A percentile compares a stretch with the other conserved stretches of the same genome.
Conservation (phyloP, 768 basidiomycete species). For the Brasilioporus rufonigricans region DNA sequence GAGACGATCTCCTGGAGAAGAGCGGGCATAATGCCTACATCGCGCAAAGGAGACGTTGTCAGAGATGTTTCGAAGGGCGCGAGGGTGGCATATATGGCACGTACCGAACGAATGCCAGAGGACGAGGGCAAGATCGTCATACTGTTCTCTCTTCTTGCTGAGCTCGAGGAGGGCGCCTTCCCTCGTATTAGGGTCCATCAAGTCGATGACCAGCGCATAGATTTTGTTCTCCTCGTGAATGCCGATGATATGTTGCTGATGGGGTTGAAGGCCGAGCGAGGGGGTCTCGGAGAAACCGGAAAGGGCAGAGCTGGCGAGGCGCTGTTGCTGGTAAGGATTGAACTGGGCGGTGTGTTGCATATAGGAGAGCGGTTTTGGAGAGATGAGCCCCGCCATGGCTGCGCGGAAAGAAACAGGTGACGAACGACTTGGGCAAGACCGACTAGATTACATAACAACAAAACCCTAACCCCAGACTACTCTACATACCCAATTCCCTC, state of each 20-base stretch:
- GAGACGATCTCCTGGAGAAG: conserved; percentile 97
- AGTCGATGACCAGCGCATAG: conserved; percentile 83
- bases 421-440: background rate
- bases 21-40: conserved; percentile 92
- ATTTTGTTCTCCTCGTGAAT: conserved; percentile 80
- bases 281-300: conserved; percentile 61
- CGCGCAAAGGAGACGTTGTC: background rate
- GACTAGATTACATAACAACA: conserved; percentile 23
- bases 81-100: conserved; percentile 15
- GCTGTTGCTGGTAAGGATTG: conserved; percentile 56
- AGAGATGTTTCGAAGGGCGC: background rate
- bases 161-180: conserved; percentile 91
- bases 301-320: conserved; percentile 25
- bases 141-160: conserved; percentile 98
- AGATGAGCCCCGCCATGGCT: conserved; percentile 60
- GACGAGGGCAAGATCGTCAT: conserved; percentile 95
- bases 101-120: conserved; percentile 98
- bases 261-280: conserved; percentile 49
- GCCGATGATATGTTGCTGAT: conserved; percentile 52
- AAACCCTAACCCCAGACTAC: conserved; percentile 27
- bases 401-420: conserved; percentile 7
- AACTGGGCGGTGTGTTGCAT: conserved; percentile 61
- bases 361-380: conserved; percentile 61
- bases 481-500: background rate
- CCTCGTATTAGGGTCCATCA: conserved; percentile 78